A percentile compares a stretch with the other conserved stretches of the same genome.
These are phyloP conservation scores for Trametes versicolor DNA, from an alignment of 1,284 basidiomycete genomes.

Conservation along the genomic window DNA sequence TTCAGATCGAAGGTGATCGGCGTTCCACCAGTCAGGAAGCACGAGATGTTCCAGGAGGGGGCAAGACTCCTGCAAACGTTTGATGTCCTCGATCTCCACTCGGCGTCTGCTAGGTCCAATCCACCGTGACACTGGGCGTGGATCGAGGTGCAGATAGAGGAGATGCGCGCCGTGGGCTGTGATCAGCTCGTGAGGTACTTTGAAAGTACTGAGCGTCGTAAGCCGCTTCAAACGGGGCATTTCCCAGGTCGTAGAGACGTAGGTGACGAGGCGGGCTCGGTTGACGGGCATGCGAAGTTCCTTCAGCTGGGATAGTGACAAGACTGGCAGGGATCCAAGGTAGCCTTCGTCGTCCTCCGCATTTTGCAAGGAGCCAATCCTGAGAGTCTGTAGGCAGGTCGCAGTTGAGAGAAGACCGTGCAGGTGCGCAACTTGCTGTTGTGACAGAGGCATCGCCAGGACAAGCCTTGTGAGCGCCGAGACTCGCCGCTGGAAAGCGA, in stretches of 20 bases:
- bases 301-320: neutral
- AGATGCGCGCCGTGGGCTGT: constrained; percentile 19
- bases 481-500: constrained; percentile 3
- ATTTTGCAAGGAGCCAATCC: neutral
- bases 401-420: constrained; percentile 18
- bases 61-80: constrained; percentile 1
- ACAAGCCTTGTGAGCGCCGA: constrained; percentile 23
- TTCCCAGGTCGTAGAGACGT: constrained; percentile 13
- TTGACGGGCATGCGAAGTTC: constrained; percentile 18
- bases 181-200: constrained; percentile 13
- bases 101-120: neutral
- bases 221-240: constrained; percentile 17
- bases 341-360: neutral
- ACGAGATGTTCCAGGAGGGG: constrained; percentile 28
- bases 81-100: neutral
- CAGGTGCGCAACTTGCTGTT: constrained; percentile 2
- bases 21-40: neutral
- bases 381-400: constrained; percentile 8
- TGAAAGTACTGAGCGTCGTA: neutral
- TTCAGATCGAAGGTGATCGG: neutral
- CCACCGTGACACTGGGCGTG: neutral
- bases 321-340: neutral
- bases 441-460: constrained; percentile 17
- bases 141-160: constrained; percentile 25
- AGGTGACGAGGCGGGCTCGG: neutral